Evolutionary conservation across 208 protist species (phyloP), one percentile per base, ranked within the genome.

Genomic region (Leishmania arabica): DNA sequence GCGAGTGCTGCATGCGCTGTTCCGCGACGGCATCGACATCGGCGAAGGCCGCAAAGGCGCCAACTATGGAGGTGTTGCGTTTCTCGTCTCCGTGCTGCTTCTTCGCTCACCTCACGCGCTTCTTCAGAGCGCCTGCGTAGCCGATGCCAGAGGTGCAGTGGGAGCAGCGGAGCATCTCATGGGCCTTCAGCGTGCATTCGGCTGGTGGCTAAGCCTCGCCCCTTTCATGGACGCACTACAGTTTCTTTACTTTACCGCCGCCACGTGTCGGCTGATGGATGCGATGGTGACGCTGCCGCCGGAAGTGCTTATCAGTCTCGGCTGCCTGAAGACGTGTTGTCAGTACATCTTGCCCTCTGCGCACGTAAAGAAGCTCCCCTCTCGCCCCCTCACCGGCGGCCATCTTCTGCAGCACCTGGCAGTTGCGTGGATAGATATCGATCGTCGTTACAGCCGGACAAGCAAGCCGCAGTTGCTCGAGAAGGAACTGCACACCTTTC

Each of bases 151-250:
- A 8, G 40, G 34, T 0, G 56, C 34, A 21, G 74, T 47, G 56
- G 65, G 31, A 51, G 7, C 51, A 6, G 24, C 53, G 37, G 56
- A 24, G 13, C 24, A 69, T 47, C 51, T 77, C 24, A 3, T 5
- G 0, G 34, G 13, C 13, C 53, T 72, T 9, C 83, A 82, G 75
- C 82, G 79, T n/a, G 75, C 62, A 19, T 85, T 89, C 27, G 82
- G 82, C 31, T 89, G 82, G 85, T 89, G 85, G 85, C 56, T 82
- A 40, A 86, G 71, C 42, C 75, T 89, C 58, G 82, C 85, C 15
- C 75, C 68, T 9, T 89, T 86, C 69, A 84, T 80, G 71, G 85
- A 86, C 66, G 34, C 78, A 17, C 4, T 77, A 21, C 72, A 82
- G 68, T 71, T 86, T 79, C 78, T 68, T 3, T 83, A 77, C 78